phyloP scores from a whole-genome alignment of 2,329 filamentous ascomycete genomes.

The Harringtonia aguacate region DNA sequence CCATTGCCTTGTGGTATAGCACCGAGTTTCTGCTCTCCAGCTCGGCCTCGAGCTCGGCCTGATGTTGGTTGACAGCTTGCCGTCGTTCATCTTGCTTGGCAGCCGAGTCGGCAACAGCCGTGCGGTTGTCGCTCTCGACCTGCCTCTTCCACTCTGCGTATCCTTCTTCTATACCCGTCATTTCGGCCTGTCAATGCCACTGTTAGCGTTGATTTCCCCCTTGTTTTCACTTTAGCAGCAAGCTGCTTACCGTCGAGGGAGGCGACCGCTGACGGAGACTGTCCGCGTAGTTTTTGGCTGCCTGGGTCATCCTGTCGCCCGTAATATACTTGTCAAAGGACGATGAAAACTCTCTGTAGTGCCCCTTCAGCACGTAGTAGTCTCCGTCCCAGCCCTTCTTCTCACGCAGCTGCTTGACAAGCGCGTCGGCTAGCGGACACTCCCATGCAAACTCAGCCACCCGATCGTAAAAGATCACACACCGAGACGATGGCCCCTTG shows the following conservation, averaged over 20 bases:
- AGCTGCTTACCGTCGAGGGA: slow-evolving; percentile 20
- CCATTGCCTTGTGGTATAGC: slow-evolving; percentile 33
- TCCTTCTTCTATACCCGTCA: slow-evolving; percentile 21
- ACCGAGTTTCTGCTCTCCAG: slow-evolving; percentile 34
- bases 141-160: slow-evolving; percentile 34
- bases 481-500: slow-evolving; percentile 34
- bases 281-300: slow-evolving; percentile 28
- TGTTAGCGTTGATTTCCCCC: background rate
- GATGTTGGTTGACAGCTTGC: slow-evolving; percentile 30
- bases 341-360: slow-evolving; percentile 43
- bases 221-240: no score
- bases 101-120: slow-evolving; percentile 24
- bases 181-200: slow-evolving; percentile 9
- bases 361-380: slow-evolving; percentile 44
- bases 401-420: slow-evolving; percentile 32
- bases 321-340: slow-evolving; percentile 41
- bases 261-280: slow-evolving; percentile 23
- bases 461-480: slow-evolving; percentile 42
- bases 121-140: slow-evolving; percentile 31
- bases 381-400: slow-evolving; percentile 37
- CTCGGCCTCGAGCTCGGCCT: slow-evolving; percentile 37
- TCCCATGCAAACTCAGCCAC: slow-evolving; percentile 38
- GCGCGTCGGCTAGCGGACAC: slow-evolving; percentile 34
- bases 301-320: slow-evolving; percentile 28
- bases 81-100: slow-evolving; percentile 28